Percentiles rank a stretch among this genome's conserved stretches.
These are phyloP conservation scores for Helminthosporium solani DNA, from an alignment of 2,329 filamentous ascomycete genomes.

Conservation along the genomic window DNA sequence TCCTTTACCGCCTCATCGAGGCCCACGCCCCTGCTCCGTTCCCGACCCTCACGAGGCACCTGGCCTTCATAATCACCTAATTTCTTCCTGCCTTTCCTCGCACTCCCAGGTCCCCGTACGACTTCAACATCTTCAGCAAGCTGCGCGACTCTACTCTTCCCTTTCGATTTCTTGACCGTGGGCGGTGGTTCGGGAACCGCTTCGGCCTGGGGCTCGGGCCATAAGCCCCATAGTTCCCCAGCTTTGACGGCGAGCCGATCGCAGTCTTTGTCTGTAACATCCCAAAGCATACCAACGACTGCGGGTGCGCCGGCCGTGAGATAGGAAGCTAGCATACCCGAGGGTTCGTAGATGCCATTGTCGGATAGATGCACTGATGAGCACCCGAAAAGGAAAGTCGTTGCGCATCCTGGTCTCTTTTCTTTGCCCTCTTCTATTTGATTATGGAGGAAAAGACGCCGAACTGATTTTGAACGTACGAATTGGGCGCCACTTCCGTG, in stretches of 20 bases:
- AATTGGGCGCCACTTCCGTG: constrained; percentile 95
- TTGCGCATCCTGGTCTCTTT: constrained; percentile 60
- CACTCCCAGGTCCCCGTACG: constrained; percentile 14
- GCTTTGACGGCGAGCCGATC: constrained; percentile 81
- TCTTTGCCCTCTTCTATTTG: constrained; percentile 8
- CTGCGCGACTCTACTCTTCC: constrained; percentile 30
- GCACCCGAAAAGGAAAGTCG: constrained; percentile 91
- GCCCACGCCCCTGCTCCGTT: constrained; percentile 35
- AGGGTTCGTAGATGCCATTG: constrained; percentile 79
- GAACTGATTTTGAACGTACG: constrained; percentile 80
- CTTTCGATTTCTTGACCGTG: constrained; percentile 33
- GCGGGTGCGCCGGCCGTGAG: constrained; percentile 79
- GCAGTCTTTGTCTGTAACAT: constrained; percentile 96
- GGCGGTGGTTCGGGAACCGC: constrained; percentile 17
- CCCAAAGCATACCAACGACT: constrained; percentile 91
- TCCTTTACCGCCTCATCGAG: constrained; percentile 79
- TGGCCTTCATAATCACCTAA: constrained; percentile 27
- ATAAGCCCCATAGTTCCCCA: constrained; percentile 84
- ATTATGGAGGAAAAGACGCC: constrained; percentile 63
- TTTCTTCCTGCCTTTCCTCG: constrained; percentile 27
- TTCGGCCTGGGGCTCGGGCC: constrained; percentile 46
- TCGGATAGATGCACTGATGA: constrained; percentile 79
- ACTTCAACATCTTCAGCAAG: constrained; percentile 28
- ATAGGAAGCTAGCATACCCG: constrained; percentile 88
- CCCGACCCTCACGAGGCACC: constrained; percentile 24